These are phyloP conservation scores for Populus hybrid DNA, from an alignment of 441 rosid species.

Conservation along the genomic window DNA sequence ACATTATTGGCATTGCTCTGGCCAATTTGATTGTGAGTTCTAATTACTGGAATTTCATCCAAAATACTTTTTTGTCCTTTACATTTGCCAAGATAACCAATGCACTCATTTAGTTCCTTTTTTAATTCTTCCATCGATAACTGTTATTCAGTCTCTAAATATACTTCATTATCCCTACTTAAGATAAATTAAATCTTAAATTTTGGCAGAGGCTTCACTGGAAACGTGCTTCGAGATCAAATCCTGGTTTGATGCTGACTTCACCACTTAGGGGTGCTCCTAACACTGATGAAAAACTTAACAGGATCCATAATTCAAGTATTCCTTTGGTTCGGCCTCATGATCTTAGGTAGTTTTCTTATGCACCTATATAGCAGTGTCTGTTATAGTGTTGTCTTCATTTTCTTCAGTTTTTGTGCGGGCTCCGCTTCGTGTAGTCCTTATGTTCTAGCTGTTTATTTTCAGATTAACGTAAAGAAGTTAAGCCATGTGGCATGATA, in stretches of 20 bases:
- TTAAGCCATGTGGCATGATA: background rate
- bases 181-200: background rate
- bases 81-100: background rate
- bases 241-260: constrained; percentile 77
- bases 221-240: constrained; percentile 82
- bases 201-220: constrained; percentile 78
- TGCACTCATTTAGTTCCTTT: background rate
- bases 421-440: background rate
- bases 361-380: constrained; percentile 1
- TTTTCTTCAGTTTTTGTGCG: background rate
- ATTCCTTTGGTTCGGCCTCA: constrained; percentile 61
- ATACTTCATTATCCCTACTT: background rate
- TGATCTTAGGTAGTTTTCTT: constrained; percentile 60
- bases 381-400: background rate
- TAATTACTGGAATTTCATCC: constrained; percentile 6
- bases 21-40: constrained; percentile 85
- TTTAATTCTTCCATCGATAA: background rate
- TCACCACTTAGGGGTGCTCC: constrained; percentile 70
- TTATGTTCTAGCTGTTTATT: background rate
- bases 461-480: background rate
- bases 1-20: constrained; percentile 84
- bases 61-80: background rate
- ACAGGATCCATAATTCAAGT: constrained; percentile 35
- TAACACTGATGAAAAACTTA: constrained; percentile 33
- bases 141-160: background rate